Conservation (phyloP, 2,329 filamentous ascomycete genomes). For the Malbranchea cinnamomea region DNA sequence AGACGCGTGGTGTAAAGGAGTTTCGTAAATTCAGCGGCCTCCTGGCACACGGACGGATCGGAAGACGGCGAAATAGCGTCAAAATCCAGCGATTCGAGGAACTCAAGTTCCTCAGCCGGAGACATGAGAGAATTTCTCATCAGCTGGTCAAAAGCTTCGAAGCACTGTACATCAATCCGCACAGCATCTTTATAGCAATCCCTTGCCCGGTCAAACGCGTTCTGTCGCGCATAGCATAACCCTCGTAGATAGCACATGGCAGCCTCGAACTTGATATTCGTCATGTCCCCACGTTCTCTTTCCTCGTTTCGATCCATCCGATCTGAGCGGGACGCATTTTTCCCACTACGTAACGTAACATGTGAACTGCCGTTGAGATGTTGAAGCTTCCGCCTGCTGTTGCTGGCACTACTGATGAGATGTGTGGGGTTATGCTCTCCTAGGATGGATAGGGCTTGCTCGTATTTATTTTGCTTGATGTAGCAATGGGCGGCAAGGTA, state of each 20-base stretch:
- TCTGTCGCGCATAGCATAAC: conserved; percentile 90
- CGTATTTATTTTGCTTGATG: conserved; percentile 79
- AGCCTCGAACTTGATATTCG: conserved; percentile 75
- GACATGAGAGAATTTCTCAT: conserved; percentile 92
- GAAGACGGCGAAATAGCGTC: conserved; percentile 53
- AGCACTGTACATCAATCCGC: conserved; percentile 92
- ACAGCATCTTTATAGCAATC: conserved; percentile 98
- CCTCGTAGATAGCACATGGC: conserved; percentile 94
- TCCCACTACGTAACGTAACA: conserved; percentile 34
- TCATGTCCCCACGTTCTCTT: conserved; percentile 52
- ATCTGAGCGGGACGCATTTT: conserved; percentile 31
- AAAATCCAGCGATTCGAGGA: conserved; percentile 79
- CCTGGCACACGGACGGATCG: conserved; percentile 55
- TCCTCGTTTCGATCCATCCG: conserved; percentile 45
- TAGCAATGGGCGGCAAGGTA: conserved; percentile 91
- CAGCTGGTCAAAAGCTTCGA: conserved; percentile 93
- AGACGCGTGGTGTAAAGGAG: conserved; percentile 92
- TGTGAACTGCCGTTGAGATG: conserved; percentile 43
- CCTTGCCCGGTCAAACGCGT: conserved; percentile 91
- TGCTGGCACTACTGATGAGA: conserved; percentile 54
- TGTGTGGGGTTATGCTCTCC: conserved; percentile 92
- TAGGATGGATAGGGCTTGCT: conserved; percentile 72
- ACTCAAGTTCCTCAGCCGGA: conserved; percentile 78
- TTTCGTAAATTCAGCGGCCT: conserved; percentile 84
- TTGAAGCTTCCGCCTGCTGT: conserved; percentile 54